A percentile compares a stretch with the other conserved stretches of the same genome.
phyloP scores from a whole-genome alignment of 2,329 filamentous ascomycete genomes.

The Sclerotinia nivalis region DNA sequence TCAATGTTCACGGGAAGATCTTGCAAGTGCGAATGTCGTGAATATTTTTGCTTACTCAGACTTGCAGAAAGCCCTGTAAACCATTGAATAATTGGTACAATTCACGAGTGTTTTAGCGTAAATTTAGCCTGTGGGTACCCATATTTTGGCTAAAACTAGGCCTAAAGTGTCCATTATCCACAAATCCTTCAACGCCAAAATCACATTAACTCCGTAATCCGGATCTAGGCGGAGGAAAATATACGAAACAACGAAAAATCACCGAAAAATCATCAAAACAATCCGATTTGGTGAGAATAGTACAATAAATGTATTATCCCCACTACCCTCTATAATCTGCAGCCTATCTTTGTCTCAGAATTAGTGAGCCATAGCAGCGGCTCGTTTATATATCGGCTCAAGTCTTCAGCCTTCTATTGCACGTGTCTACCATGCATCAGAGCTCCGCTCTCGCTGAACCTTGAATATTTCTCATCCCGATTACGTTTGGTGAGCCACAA shows the following conservation, averaged over 20 bases:
- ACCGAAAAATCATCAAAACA: background rate
- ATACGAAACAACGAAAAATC: background rate
- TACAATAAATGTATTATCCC: slow-evolving; percentile 7
- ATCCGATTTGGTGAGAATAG: background rate
- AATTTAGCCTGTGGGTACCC: background rate
- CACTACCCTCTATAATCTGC: background rate
- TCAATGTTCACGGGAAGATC: background rate
- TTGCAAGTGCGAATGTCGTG: background rate
- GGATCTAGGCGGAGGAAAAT: background rate
- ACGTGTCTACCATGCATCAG: slow-evolving; percentile 5
- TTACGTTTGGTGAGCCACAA: background rate
- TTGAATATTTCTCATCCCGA: background rate
- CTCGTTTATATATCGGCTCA: slow-evolving; percentile 21
- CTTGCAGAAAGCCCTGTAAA: background rate
- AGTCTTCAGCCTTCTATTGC: background rate
- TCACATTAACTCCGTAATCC: background rate
- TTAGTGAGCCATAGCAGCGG: slow-evolving; percentile 12
- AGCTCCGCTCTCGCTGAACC: background rate
- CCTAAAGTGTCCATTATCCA: background rate
- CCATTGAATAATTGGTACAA: background rate
- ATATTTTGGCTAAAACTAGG: background rate
- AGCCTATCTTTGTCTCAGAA: slow-evolving; percentile 1
- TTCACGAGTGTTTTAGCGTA: background rate
- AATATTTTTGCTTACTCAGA: slow-evolving; percentile 8
- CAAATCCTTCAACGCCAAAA: background rate